Base-by-base conservation (phyloP, 176 grass and related monocot genomes). In the Cymbopogon citratus region DNA sequence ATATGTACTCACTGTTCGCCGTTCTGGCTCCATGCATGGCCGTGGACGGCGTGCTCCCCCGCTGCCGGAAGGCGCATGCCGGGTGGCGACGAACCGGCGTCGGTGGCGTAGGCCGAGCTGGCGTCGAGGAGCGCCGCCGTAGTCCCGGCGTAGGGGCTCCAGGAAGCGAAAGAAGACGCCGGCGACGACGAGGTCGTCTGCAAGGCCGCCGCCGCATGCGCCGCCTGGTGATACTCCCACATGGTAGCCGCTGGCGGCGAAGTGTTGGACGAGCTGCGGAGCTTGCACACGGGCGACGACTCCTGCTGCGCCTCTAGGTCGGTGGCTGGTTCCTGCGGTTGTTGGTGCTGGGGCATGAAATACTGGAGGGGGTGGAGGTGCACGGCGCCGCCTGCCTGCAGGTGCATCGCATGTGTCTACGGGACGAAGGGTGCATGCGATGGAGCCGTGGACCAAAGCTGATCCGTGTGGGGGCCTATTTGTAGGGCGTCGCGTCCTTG, bases 291-390 rank as follows among this genome's bases (percentile, higher is more conserved):
- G 45, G 82, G 61, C 3, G 72, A 15, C 3, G 71, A 38, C 43
- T 77, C 64, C 51, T 62, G 77, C 51, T 62, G 77, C 48, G 69
- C 24, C 69, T 71, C 24, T 29, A 34, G 34, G 27, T 76, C 79
- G 57, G 73, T 72, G 61, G 73, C 27, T 35, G 78, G 4, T 63
- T 54, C 35, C 74, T 78, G 29, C 3, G 31, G 78, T 5, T n/a
- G 78, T 5, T n/a, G 77, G 26, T 49, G 77, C 78, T 72, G 87
- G 66, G 87, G 83, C 87, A 89, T 89, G 78, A 85, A 89, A 89
- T 85, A 81, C 87, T 85, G 87, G 83, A 60, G 56, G 56, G 1
- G 52, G 60, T 13, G 60, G 60, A 89, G 82, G 26, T 85, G 83
- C 64, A 77, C 56, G 26, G 78, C 64, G 77, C 52, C 72, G 71